Base-by-base conservation (phyloP, 768 basidiomycete genomes). In the Kwoniella botswanensis region DNA sequence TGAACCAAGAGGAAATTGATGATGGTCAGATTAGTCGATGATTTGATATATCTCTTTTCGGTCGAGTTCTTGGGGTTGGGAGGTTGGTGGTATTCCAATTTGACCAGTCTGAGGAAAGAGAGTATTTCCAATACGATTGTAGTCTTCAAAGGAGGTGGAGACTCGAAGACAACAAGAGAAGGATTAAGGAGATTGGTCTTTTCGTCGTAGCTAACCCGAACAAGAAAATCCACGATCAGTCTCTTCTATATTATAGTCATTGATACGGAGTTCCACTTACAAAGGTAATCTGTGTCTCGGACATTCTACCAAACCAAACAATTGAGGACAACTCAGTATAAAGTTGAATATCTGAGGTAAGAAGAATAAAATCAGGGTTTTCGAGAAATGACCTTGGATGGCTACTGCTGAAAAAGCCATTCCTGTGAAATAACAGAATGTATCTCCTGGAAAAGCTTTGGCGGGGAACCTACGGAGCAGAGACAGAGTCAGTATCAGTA, bases 341-440 rank as follows among this genome's bases (percentile, higher is more conserved):
- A 99, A 99, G 83, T 99, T 99, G 89, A 98, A 94, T 72, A 97
- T 91, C 82, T 99, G 97, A 4, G 97, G 97, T 59, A 99, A 87
- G 86, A 98, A 98, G 87, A 99, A 98, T 26, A 98, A 86, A 68
- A 98, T 87, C 10, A 99, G 86, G 0, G 97, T 99, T 85, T 99
- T 99, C 64, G 93, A 93, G 84, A 94, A 98, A 83, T 99, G 97
- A 0, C 92, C 94, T 79, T 97, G 93, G 72, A 99, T 98, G 24
- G 94, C 95, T 42, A 96, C 94, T 10, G 97, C 95, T 0, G 97
- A 91, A 82, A 99, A 98, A 4, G 97, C 93, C 97, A 99, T 99
- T 70, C 97, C 97, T 0, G 94, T 89, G 52, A 98, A 90, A 85
- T 99, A 99, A 84, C 97, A 99, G 41, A 99, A 87, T 3, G 97